These are phyloP conservation scores for Backusella morwellensis DNA, from an alignment of 192 early-diverging fungal species.

Conservation along the genomic window DNA sequence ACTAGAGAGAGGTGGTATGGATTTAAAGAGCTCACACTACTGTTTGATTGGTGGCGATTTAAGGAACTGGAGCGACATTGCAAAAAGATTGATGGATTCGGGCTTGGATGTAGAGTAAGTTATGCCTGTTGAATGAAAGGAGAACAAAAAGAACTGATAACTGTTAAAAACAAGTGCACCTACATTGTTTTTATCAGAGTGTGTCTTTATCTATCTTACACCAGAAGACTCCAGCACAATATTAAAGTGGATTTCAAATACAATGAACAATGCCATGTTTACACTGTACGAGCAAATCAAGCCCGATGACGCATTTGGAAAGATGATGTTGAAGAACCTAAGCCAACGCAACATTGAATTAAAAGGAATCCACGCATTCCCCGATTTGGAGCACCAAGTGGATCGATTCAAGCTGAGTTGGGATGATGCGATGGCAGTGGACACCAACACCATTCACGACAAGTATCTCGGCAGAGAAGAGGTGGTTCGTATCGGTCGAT, in stretches of 20 bases:
- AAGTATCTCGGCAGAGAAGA: constrained; percentile 29
- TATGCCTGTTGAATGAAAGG: not conserved
- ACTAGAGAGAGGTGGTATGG: constrained; percentile 66
- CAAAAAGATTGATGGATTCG: constrained; percentile 52
- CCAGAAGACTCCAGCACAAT: constrained; percentile 63
- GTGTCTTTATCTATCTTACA: constrained; percentile 88
- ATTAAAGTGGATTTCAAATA: constrained; percentile 64
- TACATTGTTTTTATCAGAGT: constrained; percentile 92
- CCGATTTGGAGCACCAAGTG: constrained; percentile 68
- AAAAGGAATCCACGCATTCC: constrained; percentile 71
- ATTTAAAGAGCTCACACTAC: constrained; percentile 67
- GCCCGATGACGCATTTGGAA: constrained; percentile 89
- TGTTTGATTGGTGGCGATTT: constrained; percentile 80
- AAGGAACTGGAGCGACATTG: constrained; percentile 61
- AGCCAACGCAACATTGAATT: constrained; percentile 74
- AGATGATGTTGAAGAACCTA: constrained; percentile 89
- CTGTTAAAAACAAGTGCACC: constrained; percentile 46
- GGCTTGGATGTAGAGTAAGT: constrained; percentile 59
- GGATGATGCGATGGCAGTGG: constrained; percentile 51
- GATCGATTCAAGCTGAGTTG: constrained; percentile 68
- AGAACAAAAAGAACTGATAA: not conserved
- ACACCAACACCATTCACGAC: constrained; percentile 62
- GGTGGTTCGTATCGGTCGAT: constrained; percentile 52
- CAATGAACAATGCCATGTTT: constrained; percentile 54
- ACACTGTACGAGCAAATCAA: constrained; percentile 91